A percentile compares a stretch with the other conserved stretches of the same genome.
Evolutionary conservation across 768 basidiomycete genomes (phyloP).

Genomic region (Cystofilobasidium capitatum): DNA sequence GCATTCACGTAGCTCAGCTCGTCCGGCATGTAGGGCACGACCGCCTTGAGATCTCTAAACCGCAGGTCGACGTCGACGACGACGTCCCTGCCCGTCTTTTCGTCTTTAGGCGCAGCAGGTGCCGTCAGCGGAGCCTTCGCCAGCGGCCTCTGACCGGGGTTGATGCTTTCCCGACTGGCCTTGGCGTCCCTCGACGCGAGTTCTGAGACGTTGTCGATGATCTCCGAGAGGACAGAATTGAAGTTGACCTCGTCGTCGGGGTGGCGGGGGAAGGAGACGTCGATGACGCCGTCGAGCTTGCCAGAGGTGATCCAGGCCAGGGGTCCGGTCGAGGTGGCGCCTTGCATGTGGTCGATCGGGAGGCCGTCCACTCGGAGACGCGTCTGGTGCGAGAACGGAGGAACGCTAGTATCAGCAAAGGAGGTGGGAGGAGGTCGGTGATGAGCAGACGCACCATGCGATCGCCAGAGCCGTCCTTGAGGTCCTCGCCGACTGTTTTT

Average conservation of each 20-base stretch:
- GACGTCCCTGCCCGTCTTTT: slow-evolving; percentile 43
- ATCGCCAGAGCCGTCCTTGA: slow-evolving; percentile 68
- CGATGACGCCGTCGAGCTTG: slow-evolving; percentile 89
- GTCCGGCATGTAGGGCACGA: slow-evolving; percentile 78
- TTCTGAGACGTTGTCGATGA: slow-evolving; percentile 66
- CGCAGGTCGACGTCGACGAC: slow-evolving; percentile 86
- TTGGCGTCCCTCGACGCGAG: slow-evolving; percentile 38
- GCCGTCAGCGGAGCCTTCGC: slow-evolving; percentile 75
- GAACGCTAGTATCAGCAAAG: background rate
- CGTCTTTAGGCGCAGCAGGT: slow-evolving; percentile 41
- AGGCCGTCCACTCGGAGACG: slow-evolving; percentile 95
- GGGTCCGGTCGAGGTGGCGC: slow-evolving; percentile 66
- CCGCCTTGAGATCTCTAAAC: slow-evolving; percentile 90
- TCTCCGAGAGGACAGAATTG: slow-evolving; percentile 75
- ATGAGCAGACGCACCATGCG: slow-evolving; percentile 59
- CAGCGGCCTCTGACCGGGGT: slow-evolving; percentile 71
- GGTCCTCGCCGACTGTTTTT: slow-evolving; percentile 23
- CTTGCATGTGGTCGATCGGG: slow-evolving; percentile 88
- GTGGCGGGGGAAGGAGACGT: slow-evolving; percentile 91
- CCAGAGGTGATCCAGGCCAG: slow-evolving; percentile 97
- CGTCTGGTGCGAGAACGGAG: slow-evolving; percentile 44
- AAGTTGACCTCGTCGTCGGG: slow-evolving; percentile 57
- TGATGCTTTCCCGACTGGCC: slow-evolving; percentile 19
- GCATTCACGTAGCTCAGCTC: slow-evolving; percentile 86
- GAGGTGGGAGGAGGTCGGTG: background rate